Evolutionary conservation across 208 protist genomes (phyloP), one percentile per base, ranked within the genome.

Genomic region (Trypanosoma cruzi): DNA sequence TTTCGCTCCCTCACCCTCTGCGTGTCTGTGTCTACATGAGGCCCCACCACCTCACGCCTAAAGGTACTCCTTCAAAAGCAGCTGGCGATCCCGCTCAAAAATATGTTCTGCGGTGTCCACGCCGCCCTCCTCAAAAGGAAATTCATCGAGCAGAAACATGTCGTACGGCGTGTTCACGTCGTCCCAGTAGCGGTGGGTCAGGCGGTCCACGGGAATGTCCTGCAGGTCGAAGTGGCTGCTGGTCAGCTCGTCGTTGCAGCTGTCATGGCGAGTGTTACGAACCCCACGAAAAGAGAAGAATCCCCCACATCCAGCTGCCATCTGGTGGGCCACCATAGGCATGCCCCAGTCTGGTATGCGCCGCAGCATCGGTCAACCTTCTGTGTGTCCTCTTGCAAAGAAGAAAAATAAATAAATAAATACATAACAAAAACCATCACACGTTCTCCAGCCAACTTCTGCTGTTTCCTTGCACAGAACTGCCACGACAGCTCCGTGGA

Each of bases 131-230:
- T 52, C 68, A 16, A 42, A 20, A 34, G 64, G 34, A 24, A 37
- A 24, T 53, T 75, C 74, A 46, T 65, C 69, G 14, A 84, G 64
- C 22, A 84, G 28, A 40, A 73, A 42, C 20, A 34, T n/a, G 36
- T 62, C 69, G 63, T 88, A 90, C 18, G 82, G 81, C 3, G 78
- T 73, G 26, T 73, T 37, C 42, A 60, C n/a, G 65, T 84, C 67
- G 10, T 83, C 81, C 88, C 90, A 95, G 67, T 90, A 95, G 53
- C 82, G 84, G 64, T 95, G 87, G 0, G 79, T 90, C 14, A 95
- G 85, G 7, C 83, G 78, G 52, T 86, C 77, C 5, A 81, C 80
- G 44, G 93, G 79, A 40, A 95, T 78, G 57, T 95, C 90, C 28
- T 93, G 85, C 8, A 92, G 46, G 31, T 95, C 90, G 68, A 95